These are phyloP conservation scores for Lachnellula suecica DNA, from an alignment of 2,329 filamentous ascomycete species.

Conservation along the genomic window DNA sequence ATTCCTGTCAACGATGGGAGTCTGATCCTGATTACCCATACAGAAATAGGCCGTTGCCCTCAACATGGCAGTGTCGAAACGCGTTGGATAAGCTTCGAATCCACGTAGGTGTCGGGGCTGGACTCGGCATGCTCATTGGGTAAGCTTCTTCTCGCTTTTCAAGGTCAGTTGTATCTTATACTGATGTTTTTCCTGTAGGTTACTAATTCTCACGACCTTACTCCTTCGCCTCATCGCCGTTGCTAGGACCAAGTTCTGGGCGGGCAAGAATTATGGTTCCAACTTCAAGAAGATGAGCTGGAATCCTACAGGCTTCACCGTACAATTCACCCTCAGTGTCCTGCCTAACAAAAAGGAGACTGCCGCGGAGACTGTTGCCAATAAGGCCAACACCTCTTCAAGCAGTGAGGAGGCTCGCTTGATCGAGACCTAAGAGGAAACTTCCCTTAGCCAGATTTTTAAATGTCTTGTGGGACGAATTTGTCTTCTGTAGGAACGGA, in stretches of 20 bases:
- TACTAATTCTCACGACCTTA: background rate
- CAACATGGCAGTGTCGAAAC: background rate
- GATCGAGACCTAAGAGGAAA: background rate
- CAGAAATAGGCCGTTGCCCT: background rate
- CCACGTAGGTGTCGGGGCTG: slow-evolving; percentile 4
- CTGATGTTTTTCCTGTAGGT: background rate
- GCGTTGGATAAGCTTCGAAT: background rate
- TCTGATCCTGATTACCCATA: background rate
- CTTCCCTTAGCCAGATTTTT: no score
- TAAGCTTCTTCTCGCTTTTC: slow-evolving; percentile 6
- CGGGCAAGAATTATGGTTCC: background rate
- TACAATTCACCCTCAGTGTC: background rate
- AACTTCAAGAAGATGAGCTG: background rate
- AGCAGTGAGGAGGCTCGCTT: background rate
- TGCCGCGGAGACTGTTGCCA: no score
- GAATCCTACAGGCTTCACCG: background rate
- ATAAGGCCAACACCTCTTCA: background rate
- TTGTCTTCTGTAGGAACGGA: background rate
- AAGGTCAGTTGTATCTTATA: background rate
- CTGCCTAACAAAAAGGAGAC: background rate
- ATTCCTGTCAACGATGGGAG: background rate
- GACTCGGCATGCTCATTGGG: slow-evolving; percentile 8
- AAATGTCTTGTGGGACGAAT: background rate
- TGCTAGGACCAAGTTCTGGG: slow-evolving; percentile 2
- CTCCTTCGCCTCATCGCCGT: slow-evolving; percentile 1